These are phyloP conservation scores for Wilcoxina mikolae DNA, from an alignment of 495 filamentous ascomycete species.

Conservation along the genomic window DNA sequence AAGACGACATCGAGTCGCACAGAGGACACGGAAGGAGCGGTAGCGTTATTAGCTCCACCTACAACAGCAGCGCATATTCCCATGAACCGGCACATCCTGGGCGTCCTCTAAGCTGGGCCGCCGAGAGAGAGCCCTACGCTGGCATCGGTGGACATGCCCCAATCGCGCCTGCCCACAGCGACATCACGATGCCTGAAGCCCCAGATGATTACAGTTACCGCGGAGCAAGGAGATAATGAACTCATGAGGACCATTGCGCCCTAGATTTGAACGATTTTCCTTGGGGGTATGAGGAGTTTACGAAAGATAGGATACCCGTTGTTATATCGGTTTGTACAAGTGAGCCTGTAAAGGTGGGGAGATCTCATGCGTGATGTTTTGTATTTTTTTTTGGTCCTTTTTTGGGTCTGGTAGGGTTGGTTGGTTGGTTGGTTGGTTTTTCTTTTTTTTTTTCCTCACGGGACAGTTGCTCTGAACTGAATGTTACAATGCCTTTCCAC, in stretches of 20 bases:
- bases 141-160: slow-evolving; percentile 24
- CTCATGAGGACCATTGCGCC: not conserved
- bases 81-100: slow-evolving; percentile 22
- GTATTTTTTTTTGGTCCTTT: not conserved
- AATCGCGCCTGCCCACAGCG: slow-evolving; percentile 10
- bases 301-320: not conserved
- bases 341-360: not conserved
- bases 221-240: not conserved
- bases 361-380: not conserved
- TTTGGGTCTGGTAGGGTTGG: not conserved
- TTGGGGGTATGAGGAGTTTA: not conserved
- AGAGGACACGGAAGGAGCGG: slow-evolving; percentile 12
- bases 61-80: slow-evolving; percentile 2
- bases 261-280: not conserved
- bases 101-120: slow-evolving; percentile 20
- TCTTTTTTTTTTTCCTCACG: not conserved
- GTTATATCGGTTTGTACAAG: not conserved
- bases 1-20: slow-evolving; percentile 14
- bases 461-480: not conserved
- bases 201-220: slow-evolving; percentile 9
- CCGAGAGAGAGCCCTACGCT: slow-evolving; percentile 19
- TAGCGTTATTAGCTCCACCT: slow-evolving; percentile 9
- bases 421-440: not conserved
- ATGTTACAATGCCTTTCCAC: not conserved
- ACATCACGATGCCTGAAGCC: not conserved